Conservation (phyloP, 106 monocot species). For the Platanthera guangdongensis region DNA sequence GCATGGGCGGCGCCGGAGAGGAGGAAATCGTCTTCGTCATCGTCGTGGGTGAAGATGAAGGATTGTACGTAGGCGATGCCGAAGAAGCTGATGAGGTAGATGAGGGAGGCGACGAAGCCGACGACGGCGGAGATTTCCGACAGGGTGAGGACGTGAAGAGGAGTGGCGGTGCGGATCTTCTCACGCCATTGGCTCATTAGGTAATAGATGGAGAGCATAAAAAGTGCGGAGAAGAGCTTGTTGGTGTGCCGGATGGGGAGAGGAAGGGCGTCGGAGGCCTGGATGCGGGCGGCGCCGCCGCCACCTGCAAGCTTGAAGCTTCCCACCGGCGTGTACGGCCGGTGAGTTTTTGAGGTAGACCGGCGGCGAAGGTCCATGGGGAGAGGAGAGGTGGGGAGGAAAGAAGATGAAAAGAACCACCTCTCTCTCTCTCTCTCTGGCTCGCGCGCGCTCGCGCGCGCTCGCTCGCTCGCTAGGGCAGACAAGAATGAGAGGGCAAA, state of each 20-base stretch:
- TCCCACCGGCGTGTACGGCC: not conserved
- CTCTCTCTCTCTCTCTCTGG: too few relatives aligned
- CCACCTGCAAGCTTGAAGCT: not conserved
- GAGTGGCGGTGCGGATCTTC: slow-evolving; percentile 39
- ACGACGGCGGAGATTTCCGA: slow-evolving; percentile 48
- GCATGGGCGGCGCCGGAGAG: not conserved
- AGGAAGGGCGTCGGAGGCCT: slow-evolving; percentile 71
- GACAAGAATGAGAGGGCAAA: too few relatives aligned
- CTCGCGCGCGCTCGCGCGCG: too few relatives aligned
- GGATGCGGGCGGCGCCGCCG: not conserved
- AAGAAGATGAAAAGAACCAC: too few relatives aligned
- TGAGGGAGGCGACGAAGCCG: slow-evolving; percentile 55
- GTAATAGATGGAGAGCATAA: slow-evolving; percentile 47
- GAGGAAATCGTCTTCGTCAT: slow-evolving; percentile 30
- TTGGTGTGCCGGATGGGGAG: slow-evolving; percentile 66
- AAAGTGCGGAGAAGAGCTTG: slow-evolving; percentile 49
- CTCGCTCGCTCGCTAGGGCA: too few relatives aligned
- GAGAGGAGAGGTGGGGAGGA: too few relatives aligned
- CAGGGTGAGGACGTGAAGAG: slow-evolving; percentile 45
- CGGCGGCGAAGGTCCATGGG: not conserved
- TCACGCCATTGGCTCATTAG: slow-evolving; percentile 64
- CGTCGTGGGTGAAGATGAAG: slow-evolving; percentile 27
- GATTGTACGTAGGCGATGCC: slow-evolving; percentile 58
- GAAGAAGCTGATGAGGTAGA: slow-evolving; percentile 68
- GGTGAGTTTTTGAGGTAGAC: not conserved